A percentile compares a stretch with the other conserved stretches of the same genome.
phyloP scores from a whole-genome alignment of 2,329 filamentous ascomycete genomes.

The Epichloe sp. region DNA sequence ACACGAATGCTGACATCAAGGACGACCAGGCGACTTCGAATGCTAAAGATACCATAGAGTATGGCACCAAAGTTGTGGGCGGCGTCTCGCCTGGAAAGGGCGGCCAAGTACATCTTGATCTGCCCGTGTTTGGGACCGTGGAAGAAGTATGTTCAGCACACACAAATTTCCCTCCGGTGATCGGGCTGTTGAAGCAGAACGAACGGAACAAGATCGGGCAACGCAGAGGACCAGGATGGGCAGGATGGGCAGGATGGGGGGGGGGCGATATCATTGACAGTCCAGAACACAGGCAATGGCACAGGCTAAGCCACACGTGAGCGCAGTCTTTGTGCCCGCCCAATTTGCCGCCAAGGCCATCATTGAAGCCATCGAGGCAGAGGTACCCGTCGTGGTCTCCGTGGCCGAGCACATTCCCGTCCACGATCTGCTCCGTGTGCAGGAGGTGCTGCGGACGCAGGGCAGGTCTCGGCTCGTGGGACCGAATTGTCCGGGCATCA shows the following conservation, averaged over 20 bases:
- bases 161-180: no score
- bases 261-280: not conserved
- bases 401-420: conserved; percentile 71
- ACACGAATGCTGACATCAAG: no score
- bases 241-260: no score
- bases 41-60: conserved; percentile 24
- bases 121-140: conserved; percentile 24
- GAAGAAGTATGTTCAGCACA: conserved; percentile 13
- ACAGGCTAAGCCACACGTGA: conserved; percentile 44
- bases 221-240: no score
- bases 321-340: conserved; percentile 61
- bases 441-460: conserved; percentile 59
- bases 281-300: conserved; percentile 17
- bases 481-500: conserved; percentile 72
- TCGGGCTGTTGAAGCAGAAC: no score
- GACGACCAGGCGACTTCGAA: conserved; percentile 22
- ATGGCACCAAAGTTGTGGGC: conserved; percentile 25
- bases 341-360: conserved; percentile 53
- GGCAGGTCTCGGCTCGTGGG: conserved; percentile 61
- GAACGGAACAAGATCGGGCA: no score
- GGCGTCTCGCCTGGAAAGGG: conserved; percentile 26
- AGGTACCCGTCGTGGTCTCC: conserved; percentile 64
- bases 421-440: conserved; percentile 60
- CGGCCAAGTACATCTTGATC: conserved; percentile 17
- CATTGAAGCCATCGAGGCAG: conserved; percentile 62